These are phyloP conservation scores for Thalia dealbata DNA, from an alignment of 176 grass and related monocot species.

Conservation along the genomic window DNA sequence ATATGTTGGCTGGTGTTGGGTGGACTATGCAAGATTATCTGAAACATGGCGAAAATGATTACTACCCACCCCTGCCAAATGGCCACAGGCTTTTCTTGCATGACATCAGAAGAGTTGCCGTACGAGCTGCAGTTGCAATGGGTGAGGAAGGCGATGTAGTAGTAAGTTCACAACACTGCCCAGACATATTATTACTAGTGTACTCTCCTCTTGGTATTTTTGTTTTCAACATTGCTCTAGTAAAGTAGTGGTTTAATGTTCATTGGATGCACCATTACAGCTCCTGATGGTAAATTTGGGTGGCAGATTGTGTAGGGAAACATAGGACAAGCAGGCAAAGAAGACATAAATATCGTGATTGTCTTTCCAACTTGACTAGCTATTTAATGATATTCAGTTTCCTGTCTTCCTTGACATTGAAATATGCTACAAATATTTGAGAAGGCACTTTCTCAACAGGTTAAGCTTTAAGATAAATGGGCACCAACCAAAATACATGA, in stretches of 20 bases:
- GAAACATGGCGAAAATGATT: slow-evolving; percentile 82
- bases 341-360: not conserved
- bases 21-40: slow-evolving; percentile 99
- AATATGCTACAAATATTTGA: too few species aligned
- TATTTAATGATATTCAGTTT: not conserved
- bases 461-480: too few species aligned
- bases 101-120: slow-evolving; percentile 82
- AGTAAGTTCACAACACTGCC: slow-evolving; percentile 37
- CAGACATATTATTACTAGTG: not conserved
- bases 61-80: slow-evolving; percentile 92
- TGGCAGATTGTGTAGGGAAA: too few species aligned
- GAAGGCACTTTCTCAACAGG: too few species aligned
- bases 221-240: not conserved
- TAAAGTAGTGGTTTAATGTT: too few species aligned
- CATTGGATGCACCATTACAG: not conserved
- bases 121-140: slow-evolving; percentile 88
- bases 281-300: too few species aligned
- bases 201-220: not conserved
- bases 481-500: too few species aligned
- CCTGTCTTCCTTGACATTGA: not conserved
- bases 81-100: slow-evolving; percentile 88
- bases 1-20: slow-evolving; percentile 86
- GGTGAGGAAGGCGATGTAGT: slow-evolving; percentile 92
- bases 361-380: not conserved
- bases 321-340: too few species aligned